Base-by-base conservation (phyloP, 495 filamentous ascomycete genomes). In the Oidiodendron maius region DNA sequence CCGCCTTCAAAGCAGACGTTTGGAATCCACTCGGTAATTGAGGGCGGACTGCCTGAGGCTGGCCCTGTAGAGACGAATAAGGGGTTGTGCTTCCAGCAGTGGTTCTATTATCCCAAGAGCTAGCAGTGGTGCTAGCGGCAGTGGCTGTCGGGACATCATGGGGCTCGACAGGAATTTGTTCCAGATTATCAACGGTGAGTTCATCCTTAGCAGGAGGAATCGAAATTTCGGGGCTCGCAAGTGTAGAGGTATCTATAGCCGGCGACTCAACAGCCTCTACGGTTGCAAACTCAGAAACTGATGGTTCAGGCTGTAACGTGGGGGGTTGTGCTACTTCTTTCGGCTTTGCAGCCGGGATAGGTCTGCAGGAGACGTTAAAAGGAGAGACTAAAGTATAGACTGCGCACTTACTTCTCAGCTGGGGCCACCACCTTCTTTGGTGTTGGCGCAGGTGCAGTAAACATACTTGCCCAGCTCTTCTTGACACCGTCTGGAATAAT, bases 131-230 rank as follows among this genome's bases (percentile, higher is more conserved):
- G 71, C 93, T 96, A n/a, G 87, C 89, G 50, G 80, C 85, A 34
- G 93, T 97, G 20, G 82, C 86, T 8, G 84, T 89, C 17, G 83
- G 74, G 12, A 83, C 75, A 12, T 87, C 83, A 13, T 74, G 68
- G 21, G 91, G 93, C 6, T 71, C 75, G 68, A 97, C 91, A 30
- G 81, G 81, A 37, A 97, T 72, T 61, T 90, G 85, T 56, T 96
- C 90, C 18, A 99, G 81, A 58, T 98, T 97, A 30, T 80, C 80
- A 65, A 91, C 83, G 1, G 94, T 97, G 56, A 97, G 76, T 48
- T 91, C 80, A 62, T 89, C 86, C 61, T 87, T 83, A n/a, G 86
- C 77, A 5, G 86, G 82, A 22, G 76, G 69, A 10, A 88, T 63
- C 20, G 72, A 64, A 10, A 72, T 64, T 43, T 78, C 71, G 44